A percentile compares a stretch with the other conserved stretches of the same genome.
These are phyloP conservation scores for Peronosclerospora sorghi DNA, from an alignment of 352 stramenopile genomes.

Conservation along the genomic window DNA sequence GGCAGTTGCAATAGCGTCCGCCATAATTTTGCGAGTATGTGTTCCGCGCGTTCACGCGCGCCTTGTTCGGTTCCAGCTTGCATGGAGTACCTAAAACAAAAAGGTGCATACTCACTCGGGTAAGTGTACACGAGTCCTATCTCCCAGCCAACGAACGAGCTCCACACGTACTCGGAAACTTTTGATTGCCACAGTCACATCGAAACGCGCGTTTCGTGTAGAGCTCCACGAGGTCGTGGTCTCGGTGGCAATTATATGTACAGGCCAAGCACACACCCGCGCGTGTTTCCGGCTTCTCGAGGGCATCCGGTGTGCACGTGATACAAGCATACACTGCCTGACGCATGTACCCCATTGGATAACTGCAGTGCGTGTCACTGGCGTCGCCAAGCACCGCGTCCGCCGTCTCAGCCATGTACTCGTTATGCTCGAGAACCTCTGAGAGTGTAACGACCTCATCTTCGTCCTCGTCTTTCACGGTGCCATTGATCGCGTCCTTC, in stretches of 20 bases:
- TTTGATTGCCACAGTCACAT: slow-evolving; percentile 63
- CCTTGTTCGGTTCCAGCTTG: slow-evolving; percentile 46
- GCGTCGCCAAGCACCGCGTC: slow-evolving; percentile 48
- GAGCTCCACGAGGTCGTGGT: slow-evolving; percentile 71
- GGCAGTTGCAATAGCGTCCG: slow-evolving; percentile 56
- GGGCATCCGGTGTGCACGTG: slow-evolving; percentile 44
- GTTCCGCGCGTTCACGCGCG: slow-evolving; percentile 38
- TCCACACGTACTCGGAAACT: too few relatives aligned
- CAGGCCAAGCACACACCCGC: slow-evolving; percentile 60
- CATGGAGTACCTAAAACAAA: slow-evolving; percentile 26
- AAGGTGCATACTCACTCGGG: too few relatives aligned
- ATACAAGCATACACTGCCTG: slow-evolving; percentile 61
- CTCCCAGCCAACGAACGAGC: too few relatives aligned
- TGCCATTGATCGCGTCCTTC: background rate
- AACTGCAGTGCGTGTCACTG: slow-evolving; percentile 57
- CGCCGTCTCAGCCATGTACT: slow-evolving; percentile 41
- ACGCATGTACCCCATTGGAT: slow-evolving; percentile 51
- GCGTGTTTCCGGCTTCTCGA: slow-evolving; percentile 18
- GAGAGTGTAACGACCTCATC: slow-evolving; percentile 49
- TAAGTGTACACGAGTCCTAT: too few relatives aligned
- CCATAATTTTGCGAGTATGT: slow-evolving; percentile 66
- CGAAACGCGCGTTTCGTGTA: slow-evolving; percentile 71
- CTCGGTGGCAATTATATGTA: slow-evolving; percentile 61
- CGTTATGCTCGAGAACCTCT: slow-evolving; percentile 47
- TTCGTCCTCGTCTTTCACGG: slow-evolving; percentile 20